phyloP scores from a whole-genome alignment of 1,284 basidiomycete genomes.

The Abortiporus biennis region DNA sequence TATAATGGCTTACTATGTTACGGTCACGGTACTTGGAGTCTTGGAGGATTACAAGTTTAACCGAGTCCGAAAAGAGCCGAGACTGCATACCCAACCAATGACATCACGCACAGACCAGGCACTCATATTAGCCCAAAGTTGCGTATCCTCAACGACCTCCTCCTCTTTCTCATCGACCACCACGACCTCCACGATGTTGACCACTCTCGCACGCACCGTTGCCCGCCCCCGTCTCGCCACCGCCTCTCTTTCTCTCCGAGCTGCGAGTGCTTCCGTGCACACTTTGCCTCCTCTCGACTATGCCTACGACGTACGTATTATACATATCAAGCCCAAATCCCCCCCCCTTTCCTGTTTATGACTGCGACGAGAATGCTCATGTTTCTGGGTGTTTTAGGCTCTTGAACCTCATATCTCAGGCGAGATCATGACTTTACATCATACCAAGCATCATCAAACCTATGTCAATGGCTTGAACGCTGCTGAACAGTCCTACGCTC shows the following conservation, averaged over 20 bases:
- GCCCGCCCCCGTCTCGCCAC: conserved; percentile 8
- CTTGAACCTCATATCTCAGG: conserved; percentile 72
- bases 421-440: conserved; percentile 91
- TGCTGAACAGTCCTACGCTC: conserved; percentile 80
- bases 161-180: no score
- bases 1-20: no score
- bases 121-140: no score
- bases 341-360: no score
- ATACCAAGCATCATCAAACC: conserved; percentile 93
- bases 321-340: no score
- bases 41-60: no score
- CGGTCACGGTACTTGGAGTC: no score
- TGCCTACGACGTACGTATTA: conserved; percentile 55
- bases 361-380: neutral
- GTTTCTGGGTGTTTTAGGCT: conserved; percentile 28
- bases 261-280: conserved; percentile 31
- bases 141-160: no score
- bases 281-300: conserved; percentile 83
- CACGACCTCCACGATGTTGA: no score
- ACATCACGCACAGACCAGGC: no score
- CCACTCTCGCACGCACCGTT: conserved; percentile 15
- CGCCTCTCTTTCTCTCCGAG: conserved; percentile 7
- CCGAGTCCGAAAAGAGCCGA: no score
- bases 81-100: no score
- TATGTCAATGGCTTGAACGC: conserved; percentile 92